These are phyloP conservation scores for Yamadazyma sp. DNA, from an alignment of 1,139 yeast species.

Conservation along the genomic window DNA sequence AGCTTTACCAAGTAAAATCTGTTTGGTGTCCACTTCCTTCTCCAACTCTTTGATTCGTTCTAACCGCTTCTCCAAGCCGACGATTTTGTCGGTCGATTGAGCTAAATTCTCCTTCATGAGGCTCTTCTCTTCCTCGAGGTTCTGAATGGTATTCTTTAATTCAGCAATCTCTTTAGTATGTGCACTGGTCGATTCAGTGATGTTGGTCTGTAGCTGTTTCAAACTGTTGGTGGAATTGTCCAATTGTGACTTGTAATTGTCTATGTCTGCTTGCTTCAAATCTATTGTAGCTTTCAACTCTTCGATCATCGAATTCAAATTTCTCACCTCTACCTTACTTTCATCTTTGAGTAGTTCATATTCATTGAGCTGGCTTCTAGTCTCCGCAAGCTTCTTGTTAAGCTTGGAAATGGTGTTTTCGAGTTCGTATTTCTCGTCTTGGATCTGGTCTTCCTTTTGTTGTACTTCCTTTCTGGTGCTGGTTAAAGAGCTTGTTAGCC, in stretches of 20 bases:
- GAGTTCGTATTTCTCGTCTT: slow-evolving; percentile 47
- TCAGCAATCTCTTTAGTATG: slow-evolving; percentile 18
- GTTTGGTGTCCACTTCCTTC: slow-evolving; percentile 62
- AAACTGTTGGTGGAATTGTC: slow-evolving; percentile 3
- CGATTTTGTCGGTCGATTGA: slow-evolving; percentile 12
- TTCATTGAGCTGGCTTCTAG: slow-evolving; percentile 45
- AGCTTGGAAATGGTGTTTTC: slow-evolving; percentile 38
- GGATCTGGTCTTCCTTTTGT: slow-evolving; percentile 37
- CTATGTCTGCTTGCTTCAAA: slow-evolving; percentile 16
- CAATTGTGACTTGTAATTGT: slow-evolving; percentile 14
- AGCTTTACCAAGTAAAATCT: slow-evolving; percentile 78
- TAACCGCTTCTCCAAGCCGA: slow-evolving; percentile 13
- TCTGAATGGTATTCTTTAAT: slow-evolving; percentile 16
- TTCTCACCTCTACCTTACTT: slow-evolving; percentile 42
- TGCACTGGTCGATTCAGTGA: slow-evolving; percentile 13
- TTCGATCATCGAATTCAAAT: slow-evolving; percentile 41
- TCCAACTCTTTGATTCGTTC: slow-evolving; percentile 15
- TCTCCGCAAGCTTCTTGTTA: slow-evolving; percentile 38
- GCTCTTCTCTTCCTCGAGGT: slow-evolving; percentile 11
- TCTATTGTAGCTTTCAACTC: slow-evolving; percentile 44
- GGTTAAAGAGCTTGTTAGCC: slow-evolving; percentile 52
- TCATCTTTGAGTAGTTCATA: slow-evolving; percentile 48
- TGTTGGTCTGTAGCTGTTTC: slow-evolving; percentile 16
- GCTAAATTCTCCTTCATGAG: slow-evolving; percentile 5
- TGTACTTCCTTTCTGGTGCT: slow-evolving; percentile 47